Evolutionary conservation across 345 rosid species (phyloP).

Genomic region (Lepidium aucheri): DNA sequence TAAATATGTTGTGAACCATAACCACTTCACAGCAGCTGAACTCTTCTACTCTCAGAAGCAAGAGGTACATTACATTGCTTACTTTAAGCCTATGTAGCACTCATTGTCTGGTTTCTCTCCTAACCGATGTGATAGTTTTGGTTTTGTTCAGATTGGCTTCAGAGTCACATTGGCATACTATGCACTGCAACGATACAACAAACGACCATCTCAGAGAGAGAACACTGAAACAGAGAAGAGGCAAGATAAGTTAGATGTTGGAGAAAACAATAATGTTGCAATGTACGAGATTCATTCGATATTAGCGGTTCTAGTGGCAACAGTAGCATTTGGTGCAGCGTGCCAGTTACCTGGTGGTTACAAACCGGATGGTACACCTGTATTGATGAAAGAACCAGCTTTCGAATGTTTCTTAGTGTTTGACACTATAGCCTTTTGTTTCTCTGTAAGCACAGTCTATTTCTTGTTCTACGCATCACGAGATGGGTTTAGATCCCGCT

Average conservation of each 20-base stretch:
- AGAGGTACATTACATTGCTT: conserved; percentile 14
- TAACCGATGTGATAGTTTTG: not conserved
- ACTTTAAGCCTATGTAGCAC: not conserved
- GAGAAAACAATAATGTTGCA: not conserved
- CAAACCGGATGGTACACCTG: conserved; percentile 12
- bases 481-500: not conserved
- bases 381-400: conserved; percentile 4
- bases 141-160: not conserved
- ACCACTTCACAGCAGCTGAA: conserved; percentile 24
- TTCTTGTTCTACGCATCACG: not conserved
- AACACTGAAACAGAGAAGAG: not conserved
- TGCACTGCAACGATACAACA: conserved; percentile 5
- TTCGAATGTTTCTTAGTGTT: conserved; percentile 21
- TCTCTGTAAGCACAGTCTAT: conserved; percentile 12
- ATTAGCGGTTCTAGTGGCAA: conserved; percentile 23
- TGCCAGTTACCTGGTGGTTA: conserved; percentile 25
- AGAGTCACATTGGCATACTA: not conserved
- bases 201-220: not conserved
- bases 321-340: conserved; percentile 17
- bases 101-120: not conserved
- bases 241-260: not conserved
- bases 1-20: conserved; percentile 24
- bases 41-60: conserved; percentile 19
- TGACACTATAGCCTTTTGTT: conserved; percentile 20
- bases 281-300: conserved; percentile 16